Evolutionary conservation across 2,329 filamentous ascomycete species (phyloP), one percentile per base, ranked within the genome.

Genomic region (Exophiala viscosa): DNA sequence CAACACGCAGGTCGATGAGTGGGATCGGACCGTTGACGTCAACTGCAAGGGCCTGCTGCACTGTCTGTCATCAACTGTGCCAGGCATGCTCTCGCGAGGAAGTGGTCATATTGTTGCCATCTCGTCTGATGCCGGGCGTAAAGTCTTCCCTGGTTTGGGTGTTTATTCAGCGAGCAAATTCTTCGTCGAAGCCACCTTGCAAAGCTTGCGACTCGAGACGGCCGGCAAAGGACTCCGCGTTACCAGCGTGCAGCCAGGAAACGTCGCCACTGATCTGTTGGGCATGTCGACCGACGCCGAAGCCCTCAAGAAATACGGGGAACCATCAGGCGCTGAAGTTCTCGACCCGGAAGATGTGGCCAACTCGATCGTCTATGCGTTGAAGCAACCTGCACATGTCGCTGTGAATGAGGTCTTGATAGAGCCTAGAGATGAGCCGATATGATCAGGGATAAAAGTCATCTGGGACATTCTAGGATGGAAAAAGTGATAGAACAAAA

Each of bases 141-240:
- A 90, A 68, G 86, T 90, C 6, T 91, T 91, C 73, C 86, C 88
- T 0, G 88, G 88, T 0, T 73, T 91, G 10, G 88, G 88, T 47
- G 87, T 92, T 33, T 92, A 92, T 76, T 89, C 86, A 0, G 88
- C 86, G 20, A 86, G 82, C 69, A 92, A 92, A 67, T 90, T 91
- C 78, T 92, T 92, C 66, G 86, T 92, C 49, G 88, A 92, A 67
- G 87, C 86, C 1, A 87, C 87, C 0, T 76, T 92, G n/a, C 87
- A 91, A 69, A 77, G 77, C 31, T 70, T 92, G 60, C 82, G 88
- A 7, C 70, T 91, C 6, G 88, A 92, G 75, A 91, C 87, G 0
- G 87, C 85, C 0, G 86, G 86, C 0, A 80, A 80, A 0, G 88
- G 88, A 0, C 70, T 92, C 44, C 77, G 87, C 1, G 86, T 92